These are phyloP conservation scores for Scedosporium minutisporum DNA, from an alignment of 2,329 filamentous ascomycete species.

Conservation along the genomic window DNA sequence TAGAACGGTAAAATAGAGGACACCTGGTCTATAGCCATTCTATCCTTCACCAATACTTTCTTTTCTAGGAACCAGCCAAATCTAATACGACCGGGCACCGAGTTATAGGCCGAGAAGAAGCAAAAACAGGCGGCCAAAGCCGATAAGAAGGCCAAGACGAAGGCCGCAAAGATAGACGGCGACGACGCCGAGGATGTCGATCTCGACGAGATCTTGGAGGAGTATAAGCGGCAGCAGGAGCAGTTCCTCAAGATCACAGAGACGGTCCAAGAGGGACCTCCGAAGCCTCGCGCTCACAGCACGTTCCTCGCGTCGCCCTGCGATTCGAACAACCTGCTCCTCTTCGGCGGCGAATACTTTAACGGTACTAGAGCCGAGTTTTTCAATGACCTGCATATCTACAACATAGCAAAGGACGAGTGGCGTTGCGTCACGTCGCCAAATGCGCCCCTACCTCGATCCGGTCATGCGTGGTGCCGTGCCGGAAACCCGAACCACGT, in stretches of 20 bases:
- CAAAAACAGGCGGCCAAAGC: constrained; percentile 81
- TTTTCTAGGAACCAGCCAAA: constrained; percentile 8
- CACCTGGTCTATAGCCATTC: constrained; percentile 22
- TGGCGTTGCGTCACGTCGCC: constrained; percentile 87
- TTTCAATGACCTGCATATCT: constrained; percentile 57
- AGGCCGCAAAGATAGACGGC: constrained; percentile 62
- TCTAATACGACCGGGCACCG: constrained; percentile 11
- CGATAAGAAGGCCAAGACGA: constrained; percentile 71
- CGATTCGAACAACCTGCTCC: constrained; percentile 76
- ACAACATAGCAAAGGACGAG: constrained; percentile 73
- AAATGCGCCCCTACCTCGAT: constrained; percentile 82
- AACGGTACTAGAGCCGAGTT: constrained; percentile 77
- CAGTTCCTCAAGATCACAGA: constrained; percentile 92
- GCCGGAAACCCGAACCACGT: constrained; percentile 76
- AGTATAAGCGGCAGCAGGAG: constrained; percentile 88
- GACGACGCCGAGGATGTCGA: constrained; percentile 90
- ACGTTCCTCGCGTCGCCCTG: constrained; percentile 77
- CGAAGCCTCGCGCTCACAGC: constrained; percentile 67
- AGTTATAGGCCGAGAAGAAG: constrained; percentile 48
- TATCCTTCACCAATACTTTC: constrained; percentile 6
- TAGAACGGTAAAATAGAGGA: constrained; percentile 18
- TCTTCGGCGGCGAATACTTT: constrained; percentile 94
- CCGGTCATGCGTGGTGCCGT: constrained; percentile 89
- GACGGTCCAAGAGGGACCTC: constrained; percentile 57
- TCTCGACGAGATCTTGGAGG: constrained; percentile 83